Conservation (phyloP, 2,329 filamentous ascomycete genomes). For the Aspergillus candidus region DNA sequence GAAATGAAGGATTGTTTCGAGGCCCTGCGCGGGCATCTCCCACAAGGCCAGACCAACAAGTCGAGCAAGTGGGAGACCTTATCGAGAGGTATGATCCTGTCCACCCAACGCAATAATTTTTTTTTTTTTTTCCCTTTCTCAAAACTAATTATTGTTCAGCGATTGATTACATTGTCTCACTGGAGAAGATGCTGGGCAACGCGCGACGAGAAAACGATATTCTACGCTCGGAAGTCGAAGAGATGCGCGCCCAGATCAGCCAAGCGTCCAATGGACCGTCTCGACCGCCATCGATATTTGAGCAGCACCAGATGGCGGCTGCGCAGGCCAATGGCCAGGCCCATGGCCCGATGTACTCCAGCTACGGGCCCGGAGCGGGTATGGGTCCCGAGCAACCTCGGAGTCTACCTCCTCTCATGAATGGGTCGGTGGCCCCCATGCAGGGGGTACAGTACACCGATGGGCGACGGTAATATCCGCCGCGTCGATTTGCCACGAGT, state of each 20-base stretch:
- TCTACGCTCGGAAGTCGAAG: conserved; percentile 32
- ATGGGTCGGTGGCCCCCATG: conserved; percentile 41
- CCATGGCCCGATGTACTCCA: conserved; percentile 25
- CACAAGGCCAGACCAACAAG: conserved; percentile 44
- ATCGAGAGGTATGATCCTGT: conserved; percentile 34
- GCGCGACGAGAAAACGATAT: conserved; percentile 35
- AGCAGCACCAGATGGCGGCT: conserved; percentile 30
- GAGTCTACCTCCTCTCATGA: conserved; percentile 44
- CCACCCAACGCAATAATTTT: neutral
- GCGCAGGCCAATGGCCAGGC: conserved; percentile 30
- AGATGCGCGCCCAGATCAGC: conserved; percentile 35
- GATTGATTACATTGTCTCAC: conserved; percentile 43
- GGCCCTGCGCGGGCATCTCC: conserved; percentile 39
- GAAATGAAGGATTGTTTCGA: conserved; percentile 51
- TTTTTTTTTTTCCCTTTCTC: neutral
- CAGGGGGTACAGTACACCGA: conserved; percentile 48
- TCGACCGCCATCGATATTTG: conserved; percentile 28
- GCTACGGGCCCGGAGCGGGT: conserved; percentile 22
- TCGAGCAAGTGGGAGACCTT: conserved; percentile 50
- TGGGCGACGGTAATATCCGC: conserved; percentile 34
- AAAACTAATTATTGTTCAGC: conserved; percentile 25
- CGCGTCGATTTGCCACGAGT: neutral
- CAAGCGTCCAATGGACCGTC: conserved; percentile 30
- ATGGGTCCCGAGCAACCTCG: conserved; percentile 39
- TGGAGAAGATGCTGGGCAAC: conserved; percentile 38